Evolutionary conservation across 768 basidiomycete genomes (phyloP).

Genomic region (Mycena kentingensis): DNA sequence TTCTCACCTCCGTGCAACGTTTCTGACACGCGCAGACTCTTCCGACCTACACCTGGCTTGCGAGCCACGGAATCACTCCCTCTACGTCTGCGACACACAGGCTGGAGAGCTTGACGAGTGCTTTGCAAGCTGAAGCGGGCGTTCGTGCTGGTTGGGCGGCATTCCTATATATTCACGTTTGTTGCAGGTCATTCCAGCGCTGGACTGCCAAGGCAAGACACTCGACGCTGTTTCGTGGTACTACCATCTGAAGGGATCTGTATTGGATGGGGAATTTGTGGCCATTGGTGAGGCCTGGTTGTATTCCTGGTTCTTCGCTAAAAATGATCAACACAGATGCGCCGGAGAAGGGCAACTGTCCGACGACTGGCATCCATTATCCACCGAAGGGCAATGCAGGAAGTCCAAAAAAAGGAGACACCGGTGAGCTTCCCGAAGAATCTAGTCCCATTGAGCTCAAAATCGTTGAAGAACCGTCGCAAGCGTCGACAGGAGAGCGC

Average conservation of each 20-base stretch:
- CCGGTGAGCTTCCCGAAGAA: slow-evolving; percentile 1
- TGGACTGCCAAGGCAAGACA: slow-evolving; percentile 43
- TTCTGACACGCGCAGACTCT: slow-evolving; percentile 37
- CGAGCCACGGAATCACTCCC: slow-evolving; percentile 56
- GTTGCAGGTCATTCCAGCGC: slow-evolving; percentile 46
- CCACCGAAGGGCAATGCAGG: slow-evolving; percentile 37
- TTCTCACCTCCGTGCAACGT: neutral
- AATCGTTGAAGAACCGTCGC: no score
- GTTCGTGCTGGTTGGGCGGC: slow-evolving; percentile 21
- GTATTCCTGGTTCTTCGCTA: neutral
- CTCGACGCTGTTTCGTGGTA: slow-evolving; percentile 53
- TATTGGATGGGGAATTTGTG: slow-evolving; percentile 56
- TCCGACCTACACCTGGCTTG: slow-evolving; percentile 59
- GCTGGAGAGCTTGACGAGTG: slow-evolving; percentile 40
- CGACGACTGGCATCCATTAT: slow-evolving; percentile 49
- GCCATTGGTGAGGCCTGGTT: slow-evolving; percentile 44
- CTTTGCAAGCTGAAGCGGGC: slow-evolving; percentile 45
- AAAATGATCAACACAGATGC: slow-evolving; percentile 34
- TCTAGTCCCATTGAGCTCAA: no score
- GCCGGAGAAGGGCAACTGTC: slow-evolving; percentile 43
- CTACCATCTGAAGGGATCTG: slow-evolving; percentile 55
- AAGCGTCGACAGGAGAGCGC: no score
- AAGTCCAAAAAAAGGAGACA: neutral
- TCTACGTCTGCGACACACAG: slow-evolving; percentile 43
- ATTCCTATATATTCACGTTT: neutral